Evolutionary conservation across 2,329 filamentous ascomycete genomes (phyloP), one percentile per base, ranked within the genome.

Genomic region (Dothistroma pini): DNA sequence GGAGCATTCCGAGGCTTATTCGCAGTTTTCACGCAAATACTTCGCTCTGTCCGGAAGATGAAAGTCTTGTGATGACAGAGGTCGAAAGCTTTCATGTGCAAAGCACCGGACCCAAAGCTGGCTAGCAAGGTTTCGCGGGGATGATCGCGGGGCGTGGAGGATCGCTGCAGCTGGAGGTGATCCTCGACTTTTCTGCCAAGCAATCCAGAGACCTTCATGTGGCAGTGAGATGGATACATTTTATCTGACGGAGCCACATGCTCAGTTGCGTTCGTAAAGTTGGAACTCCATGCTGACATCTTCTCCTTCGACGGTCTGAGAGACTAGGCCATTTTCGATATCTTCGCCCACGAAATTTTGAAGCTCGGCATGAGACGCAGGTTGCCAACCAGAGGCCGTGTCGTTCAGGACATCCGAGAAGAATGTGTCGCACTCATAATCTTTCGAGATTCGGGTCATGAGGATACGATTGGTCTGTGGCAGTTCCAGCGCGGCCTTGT

Each of bases 381-480:
- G 81, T 64, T 65, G 75, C 90, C 89, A 92, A 11, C 76, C 72
- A 35, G 59, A 59, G 52, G 55, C 62, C 16, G 66, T 61, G 61
- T 66, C n/a, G 2, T 78, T 77, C 60, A 90, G 71, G 54, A 77
- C 73, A n/a, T 89, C 72, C 1, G 87, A 84, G 69, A 96, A 93
- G 68, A 85, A 86, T 0, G 87, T 88, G 74, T 95, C 90, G 71
- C 89, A 93, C 60, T 89, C 87, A 75, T 87, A 93, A 53, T 90
- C 88, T 3, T 77, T 78, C 65, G 82, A 71, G 38, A 96, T 83
- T 65, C 84, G 82, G 55, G 90, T 95, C 66, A 93, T 77, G 63
- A 95, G 75, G 58, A 95, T 83, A 47, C 86, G 78, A 68, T 79
- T 82, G 48, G 86, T 80, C 73, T 86, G 81, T 48, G 75, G 72